A percentile compares a stretch with the other conserved stretches of the same genome.
phyloP scores from a whole-genome alignment of 805 yeast species.

The Suhomyces prunicola region DNA sequence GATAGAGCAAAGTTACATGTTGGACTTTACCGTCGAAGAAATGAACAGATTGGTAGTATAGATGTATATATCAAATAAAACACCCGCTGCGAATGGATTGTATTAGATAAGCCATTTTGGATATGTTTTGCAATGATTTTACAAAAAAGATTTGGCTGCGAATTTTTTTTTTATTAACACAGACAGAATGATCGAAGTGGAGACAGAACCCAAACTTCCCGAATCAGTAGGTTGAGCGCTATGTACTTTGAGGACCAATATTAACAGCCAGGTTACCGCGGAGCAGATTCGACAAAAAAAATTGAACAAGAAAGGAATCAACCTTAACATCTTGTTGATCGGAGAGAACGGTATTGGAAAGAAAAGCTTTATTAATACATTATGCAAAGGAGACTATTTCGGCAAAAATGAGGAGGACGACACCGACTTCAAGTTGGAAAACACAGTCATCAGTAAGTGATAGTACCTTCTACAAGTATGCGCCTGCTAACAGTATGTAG shows the following conservation, averaged over 20 bases:
- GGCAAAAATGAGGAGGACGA: background rate
- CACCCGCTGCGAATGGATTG: background rate
- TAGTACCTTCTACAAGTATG: background rate
- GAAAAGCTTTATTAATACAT: conserved; percentile 75
- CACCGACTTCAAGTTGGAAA: conserved; percentile 11
- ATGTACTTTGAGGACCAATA: background rate
- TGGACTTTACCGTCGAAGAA: conserved; percentile 81
- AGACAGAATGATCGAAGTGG: background rate
- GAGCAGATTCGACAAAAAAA: conserved; percentile 21
- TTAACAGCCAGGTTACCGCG: conserved; percentile 11
- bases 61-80: background rate
- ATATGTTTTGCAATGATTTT: background rate
- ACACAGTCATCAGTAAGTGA: conserved; percentile 10
- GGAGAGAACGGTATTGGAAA: conserved; percentile 55
- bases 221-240: background rate
- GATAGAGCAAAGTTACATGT: conserved; percentile 77
- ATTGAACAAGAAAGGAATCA: conserved; percentile 18
- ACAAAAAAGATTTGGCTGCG: background rate
- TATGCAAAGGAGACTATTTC: conserved; percentile 32
- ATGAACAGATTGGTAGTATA: conserved; percentile 44
- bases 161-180: background rate
- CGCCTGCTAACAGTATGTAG: background rate
- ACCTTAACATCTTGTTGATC: conserved; percentile 27
- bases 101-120: background rate
- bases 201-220: background rate